These are phyloP conservation scores for Psilocybe sp. DNA, from an alignment of 768 basidiomycete genomes.

Conservation along the genomic window DNA sequence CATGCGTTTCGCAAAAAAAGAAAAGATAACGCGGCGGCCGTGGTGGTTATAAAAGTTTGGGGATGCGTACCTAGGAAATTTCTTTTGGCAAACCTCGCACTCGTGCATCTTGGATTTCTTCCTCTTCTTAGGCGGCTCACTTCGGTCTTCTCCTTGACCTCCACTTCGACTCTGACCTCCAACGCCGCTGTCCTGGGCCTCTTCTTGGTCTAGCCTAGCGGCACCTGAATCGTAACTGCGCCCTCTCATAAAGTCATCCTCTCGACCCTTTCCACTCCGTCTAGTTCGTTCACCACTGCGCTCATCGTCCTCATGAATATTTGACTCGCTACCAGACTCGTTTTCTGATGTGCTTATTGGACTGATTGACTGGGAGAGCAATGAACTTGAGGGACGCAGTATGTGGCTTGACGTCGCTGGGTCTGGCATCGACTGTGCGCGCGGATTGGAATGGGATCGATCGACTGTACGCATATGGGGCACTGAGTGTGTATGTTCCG, in stretches of 20 bases:
- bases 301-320: not conserved
- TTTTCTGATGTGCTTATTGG: not conserved
- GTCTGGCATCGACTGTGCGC: not conserved
- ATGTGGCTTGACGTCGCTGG: not conserved
- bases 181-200: not conserved
- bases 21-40: no score
- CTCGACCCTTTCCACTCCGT: not conserved
- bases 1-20: no score
- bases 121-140: constrained; percentile 29
- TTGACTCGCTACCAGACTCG: not conserved
- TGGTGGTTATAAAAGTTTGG: not conserved
- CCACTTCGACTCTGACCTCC: no score
- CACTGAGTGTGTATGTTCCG: no score
- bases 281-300: not conserved
- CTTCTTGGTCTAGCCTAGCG: not conserved
- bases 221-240: no score
- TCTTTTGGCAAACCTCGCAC: constrained; percentile 47
- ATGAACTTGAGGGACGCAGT: not conserved
- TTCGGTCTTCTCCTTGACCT: not conserved
- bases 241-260: not conserved
- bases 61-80: constrained; percentile 43
- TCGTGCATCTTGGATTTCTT: constrained; percentile 56
- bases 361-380: not conserved
- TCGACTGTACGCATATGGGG: no score
- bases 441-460: not conserved